A percentile compares a stretch with the other conserved stretches of the same genome.
Conservation (phyloP, 331 rosid genomes). For the Rosa hybrid region DNA sequence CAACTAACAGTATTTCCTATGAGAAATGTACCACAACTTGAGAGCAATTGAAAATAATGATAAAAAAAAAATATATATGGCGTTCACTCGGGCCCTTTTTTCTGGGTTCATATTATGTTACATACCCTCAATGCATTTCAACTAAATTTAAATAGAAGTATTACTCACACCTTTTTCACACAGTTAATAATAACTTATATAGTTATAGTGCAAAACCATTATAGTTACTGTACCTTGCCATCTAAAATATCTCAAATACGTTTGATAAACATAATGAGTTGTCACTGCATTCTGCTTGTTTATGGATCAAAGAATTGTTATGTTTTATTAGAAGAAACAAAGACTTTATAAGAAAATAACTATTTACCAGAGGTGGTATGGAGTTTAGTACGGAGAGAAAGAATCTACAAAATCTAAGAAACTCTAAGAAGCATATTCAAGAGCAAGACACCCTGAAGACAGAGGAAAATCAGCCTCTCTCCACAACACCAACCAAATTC, state of each 20-base stretch:
- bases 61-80: background rate
- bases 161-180: background rate
- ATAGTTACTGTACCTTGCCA: background rate
- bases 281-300: background rate
- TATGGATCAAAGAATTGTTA: background rate
- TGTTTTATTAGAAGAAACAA: background rate
- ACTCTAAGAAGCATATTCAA: background rate
- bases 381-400: background rate
- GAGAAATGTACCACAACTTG: background rate
- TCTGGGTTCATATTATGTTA: background rate
- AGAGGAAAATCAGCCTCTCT: background rate
- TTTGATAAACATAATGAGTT: background rate
- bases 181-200: background rate
- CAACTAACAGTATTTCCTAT: background rate
- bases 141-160: background rate
- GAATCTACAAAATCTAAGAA: background rate
- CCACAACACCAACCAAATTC: background rate
- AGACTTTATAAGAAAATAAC: background rate
- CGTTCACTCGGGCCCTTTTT: background rate
- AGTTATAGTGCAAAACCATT: background rate
- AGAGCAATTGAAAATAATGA: background rate
- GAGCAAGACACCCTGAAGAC: background rate
- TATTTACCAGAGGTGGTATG: background rate
- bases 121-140: background rate
- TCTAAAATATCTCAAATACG: background rate